phyloP scores from a whole-genome alignment of 1,139 yeast genomes.

The Taphrina communis region DNA sequence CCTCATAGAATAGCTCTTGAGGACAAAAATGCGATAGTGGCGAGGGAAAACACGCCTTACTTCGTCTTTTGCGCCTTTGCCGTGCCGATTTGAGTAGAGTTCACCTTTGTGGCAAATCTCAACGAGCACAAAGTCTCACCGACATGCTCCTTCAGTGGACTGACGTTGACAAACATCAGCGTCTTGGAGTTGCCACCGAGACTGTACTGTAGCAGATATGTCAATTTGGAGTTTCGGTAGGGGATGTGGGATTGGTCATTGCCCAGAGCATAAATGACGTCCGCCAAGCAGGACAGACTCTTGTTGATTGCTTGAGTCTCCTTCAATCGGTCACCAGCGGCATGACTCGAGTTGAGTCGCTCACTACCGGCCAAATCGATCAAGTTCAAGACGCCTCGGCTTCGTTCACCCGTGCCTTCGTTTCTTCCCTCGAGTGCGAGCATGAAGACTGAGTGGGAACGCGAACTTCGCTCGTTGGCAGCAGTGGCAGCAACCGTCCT shows the following conservation, averaged over 20 bases:
- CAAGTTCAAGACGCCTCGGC: slow-evolving; percentile 71
- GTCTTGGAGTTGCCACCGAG: slow-evolving; percentile 87
- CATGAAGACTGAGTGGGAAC: slow-evolving; percentile 76
- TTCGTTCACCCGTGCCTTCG: slow-evolving; percentile 57
- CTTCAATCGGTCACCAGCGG: slow-evolving; percentile 76
- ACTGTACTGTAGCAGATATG: slow-evolving; percentile 82
- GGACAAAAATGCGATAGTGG: not conserved
- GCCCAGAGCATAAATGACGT: slow-evolving; percentile 80
- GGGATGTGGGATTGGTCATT: slow-evolving; percentile 57
- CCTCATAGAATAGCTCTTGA: no score
- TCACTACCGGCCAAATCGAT: slow-evolving; percentile 92
- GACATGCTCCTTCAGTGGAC: slow-evolving; percentile 68
- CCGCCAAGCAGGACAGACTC: slow-evolving; percentile 86
- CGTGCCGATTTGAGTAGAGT: slow-evolving; percentile 33
- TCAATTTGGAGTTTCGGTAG: slow-evolving; percentile 66
- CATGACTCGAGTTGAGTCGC: slow-evolving; percentile 66
- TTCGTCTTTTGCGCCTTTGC: slow-evolving; percentile 36
- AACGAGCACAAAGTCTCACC: slow-evolving; percentile 83
- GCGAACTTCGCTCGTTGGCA: slow-evolving; percentile 77
- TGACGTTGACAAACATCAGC: slow-evolving; percentile 88
- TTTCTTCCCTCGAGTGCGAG: slow-evolving; percentile 66
- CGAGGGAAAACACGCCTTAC: not conserved
- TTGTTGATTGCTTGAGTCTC: slow-evolving; percentile 92
- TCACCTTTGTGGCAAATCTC: slow-evolving; percentile 79
- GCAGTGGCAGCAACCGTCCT: slow-evolving; percentile 83